Evolutionary conservation across 129 eudicot species (phyloP).

Genomic region (Kitagawia praeruptora): DNA sequence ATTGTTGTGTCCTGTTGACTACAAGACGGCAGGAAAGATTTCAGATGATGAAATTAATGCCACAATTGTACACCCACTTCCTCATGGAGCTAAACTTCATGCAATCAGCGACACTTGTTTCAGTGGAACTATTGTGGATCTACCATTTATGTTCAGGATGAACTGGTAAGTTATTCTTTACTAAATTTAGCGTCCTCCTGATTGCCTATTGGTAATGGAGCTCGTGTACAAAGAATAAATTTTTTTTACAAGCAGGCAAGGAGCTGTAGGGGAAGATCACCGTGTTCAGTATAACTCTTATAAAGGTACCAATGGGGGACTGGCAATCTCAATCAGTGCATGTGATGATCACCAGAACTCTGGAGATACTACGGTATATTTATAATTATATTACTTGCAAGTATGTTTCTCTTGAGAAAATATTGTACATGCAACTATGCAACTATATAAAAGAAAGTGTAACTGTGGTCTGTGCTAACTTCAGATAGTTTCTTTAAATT

Average conservation of each 20-base stretch:
- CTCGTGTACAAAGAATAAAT: background rate
- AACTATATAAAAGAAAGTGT: no score
- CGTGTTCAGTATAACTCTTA: conserved; percentile 32
- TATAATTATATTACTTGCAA: background rate
- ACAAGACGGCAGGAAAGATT: conserved; percentile 47
- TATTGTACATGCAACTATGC: background rate
- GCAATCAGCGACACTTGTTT: conserved; percentile 64
- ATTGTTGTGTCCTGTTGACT: conserved; percentile 66
- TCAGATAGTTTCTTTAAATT: background rate
- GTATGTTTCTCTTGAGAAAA: background rate
- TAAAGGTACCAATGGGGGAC: conserved; percentile 58
- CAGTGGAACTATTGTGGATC: conserved; percentile 64
- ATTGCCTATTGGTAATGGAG: background rate
- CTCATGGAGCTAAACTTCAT: conserved; percentile 57
- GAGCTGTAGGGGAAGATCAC: conserved; percentile 57
- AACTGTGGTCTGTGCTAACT: background rate
- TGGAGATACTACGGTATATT: conserved; percentile 46
- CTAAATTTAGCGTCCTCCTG: background rate
- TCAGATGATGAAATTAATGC: conserved; percentile 70
- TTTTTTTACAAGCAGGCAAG: conserved; percentile 33
- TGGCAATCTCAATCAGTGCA: conserved; percentile 58
- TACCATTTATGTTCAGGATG: conserved; percentile 50
- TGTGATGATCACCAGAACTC: conserved; percentile 65
- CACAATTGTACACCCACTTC: conserved; percentile 57
- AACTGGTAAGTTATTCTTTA: conserved; percentile 27